Percentiles rank a stretch among this genome's conserved stretches.
phyloP scores from a whole-genome alignment of 1,284 basidiomycete genomes.

The Sphaerobolus stellatus region DNA sequence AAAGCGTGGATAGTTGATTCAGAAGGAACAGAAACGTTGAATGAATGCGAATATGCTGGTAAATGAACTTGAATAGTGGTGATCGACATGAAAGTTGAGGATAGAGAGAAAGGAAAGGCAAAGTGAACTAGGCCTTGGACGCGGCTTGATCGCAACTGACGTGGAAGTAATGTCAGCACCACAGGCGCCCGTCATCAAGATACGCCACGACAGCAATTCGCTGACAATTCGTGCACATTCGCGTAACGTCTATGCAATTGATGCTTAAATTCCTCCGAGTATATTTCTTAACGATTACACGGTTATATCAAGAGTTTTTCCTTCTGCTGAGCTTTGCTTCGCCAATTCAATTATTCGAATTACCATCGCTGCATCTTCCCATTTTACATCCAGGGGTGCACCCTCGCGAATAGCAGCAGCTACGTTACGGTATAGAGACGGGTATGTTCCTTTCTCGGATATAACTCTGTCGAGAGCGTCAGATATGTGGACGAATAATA shows the following conservation, averaged over 20 bases:
- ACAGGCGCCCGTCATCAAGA: not conserved
- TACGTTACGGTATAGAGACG: constrained; percentile 63
- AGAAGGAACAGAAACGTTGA: constrained; percentile 51
- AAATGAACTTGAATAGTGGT: constrained; percentile 67
- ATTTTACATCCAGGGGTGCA: constrained; percentile 59
- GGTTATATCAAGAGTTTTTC: constrained; percentile 44
- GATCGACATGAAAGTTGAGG: constrained; percentile 32
- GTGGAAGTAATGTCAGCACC: constrained; percentile 8
- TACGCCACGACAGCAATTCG: not conserved
- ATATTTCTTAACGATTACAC: not conserved
- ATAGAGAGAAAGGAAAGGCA: too few species aligned
- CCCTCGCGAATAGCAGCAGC: constrained; percentile 58
- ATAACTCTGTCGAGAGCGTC: constrained; percentile 31
- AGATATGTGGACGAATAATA: constrained; percentile 15
- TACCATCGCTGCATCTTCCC: constrained; percentile 65
- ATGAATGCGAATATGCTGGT: constrained; percentile 68
- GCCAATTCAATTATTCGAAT: constrained; percentile 76
- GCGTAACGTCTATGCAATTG: not conserved
- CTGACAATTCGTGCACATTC: not conserved
- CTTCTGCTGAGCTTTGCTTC: constrained; percentile 60
- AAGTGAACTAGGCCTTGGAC: too few species aligned
- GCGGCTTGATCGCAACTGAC: constrained; percentile 1
- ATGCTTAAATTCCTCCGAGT: not conserved
- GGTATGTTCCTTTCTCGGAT: constrained; percentile 56
- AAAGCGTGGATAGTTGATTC: constrained; percentile 57